Conservation (phyloP, 2,329 filamentous ascomycete species). For the Verticillium zaregamsianum region DNA sequence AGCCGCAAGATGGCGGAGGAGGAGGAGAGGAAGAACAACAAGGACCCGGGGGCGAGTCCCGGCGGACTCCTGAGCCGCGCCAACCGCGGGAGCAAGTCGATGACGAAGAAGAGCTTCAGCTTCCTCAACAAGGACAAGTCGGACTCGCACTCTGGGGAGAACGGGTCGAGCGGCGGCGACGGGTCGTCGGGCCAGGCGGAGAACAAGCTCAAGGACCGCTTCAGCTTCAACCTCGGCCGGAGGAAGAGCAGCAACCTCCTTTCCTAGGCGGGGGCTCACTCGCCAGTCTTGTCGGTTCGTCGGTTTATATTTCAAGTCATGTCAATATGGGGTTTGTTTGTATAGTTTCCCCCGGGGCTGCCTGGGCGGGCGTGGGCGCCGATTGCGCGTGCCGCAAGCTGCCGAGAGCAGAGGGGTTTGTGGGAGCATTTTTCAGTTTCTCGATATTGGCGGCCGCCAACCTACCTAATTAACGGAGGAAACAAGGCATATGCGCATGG, state of each 20-base stretch:
- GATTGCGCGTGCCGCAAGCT: background rate
- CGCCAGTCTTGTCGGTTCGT: background rate
- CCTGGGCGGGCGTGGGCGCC: background rate
- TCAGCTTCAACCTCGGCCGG: conserved; percentile 62
- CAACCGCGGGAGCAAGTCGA: conserved; percentile 69
- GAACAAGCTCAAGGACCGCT: conserved; percentile 56
- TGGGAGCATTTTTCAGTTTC: background rate
- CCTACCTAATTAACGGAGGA: background rate
- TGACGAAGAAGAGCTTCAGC: conserved; percentile 71
- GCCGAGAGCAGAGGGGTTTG: background rate
- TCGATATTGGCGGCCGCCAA: background rate
- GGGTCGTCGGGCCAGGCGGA: conserved; percentile 16
- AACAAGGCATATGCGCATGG: background rate
- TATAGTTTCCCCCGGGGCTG: background rate
- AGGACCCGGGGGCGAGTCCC: conserved; percentile 31
- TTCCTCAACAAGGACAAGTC: conserved; percentile 55
- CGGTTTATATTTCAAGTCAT: background rate
- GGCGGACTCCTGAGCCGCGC: conserved; percentile 59
- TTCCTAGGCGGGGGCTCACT: background rate
- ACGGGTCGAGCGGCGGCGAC: conserved; percentile 22
- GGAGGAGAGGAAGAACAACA: conserved; percentile 34
- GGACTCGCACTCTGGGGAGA: conserved; percentile 26
- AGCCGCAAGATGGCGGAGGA: conserved; percentile 60
- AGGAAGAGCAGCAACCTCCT: conserved; percentile 61
- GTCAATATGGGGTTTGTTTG: background rate